These are phyloP conservation scores for Candida coquimbonensis DNA, from an alignment of 805 yeast species.

Conservation along the genomic window DNA sequence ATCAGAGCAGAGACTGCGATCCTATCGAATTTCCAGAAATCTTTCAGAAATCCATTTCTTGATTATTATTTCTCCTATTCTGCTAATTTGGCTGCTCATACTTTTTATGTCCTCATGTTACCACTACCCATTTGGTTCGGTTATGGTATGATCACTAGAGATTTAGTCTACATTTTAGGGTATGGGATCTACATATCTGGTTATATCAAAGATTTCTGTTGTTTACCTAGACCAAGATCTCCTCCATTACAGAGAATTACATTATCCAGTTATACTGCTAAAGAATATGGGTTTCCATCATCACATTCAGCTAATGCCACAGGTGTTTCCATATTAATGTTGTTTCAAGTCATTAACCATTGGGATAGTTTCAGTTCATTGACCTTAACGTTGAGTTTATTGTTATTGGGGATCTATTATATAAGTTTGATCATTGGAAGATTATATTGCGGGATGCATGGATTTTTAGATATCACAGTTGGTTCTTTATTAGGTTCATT, in stretches of 20 bases:
- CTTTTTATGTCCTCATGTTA: conserved; percentile 83
- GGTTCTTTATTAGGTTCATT: conserved; percentile 62
- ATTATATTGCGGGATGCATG: conserved; percentile 96
- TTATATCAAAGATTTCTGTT: conserved; percentile 70
- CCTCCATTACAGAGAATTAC: conserved; percentile 91
- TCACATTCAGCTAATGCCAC: conserved; percentile 95
- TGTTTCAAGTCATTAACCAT: conserved; percentile 19
- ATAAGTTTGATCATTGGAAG: conserved; percentile 70
- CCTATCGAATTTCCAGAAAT: conserved; percentile 49
- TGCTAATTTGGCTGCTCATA: conserved; percentile 87
- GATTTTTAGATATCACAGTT: conserved; percentile 63
- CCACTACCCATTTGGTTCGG: conserved; percentile 88
- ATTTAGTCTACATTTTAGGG: conserved; percentile 59
- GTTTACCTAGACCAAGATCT: conserved; percentile 86
- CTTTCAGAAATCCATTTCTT: conserved; percentile 38
- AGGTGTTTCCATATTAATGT: conserved; percentile 56
- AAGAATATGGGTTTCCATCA: conserved; percentile 93
- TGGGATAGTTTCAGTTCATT: conserved; percentile 6
- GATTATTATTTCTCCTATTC: conserved; percentile 82
- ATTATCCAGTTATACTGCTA: conserved; percentile 81
- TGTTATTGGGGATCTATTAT: conserved; percentile 38
- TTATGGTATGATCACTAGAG: conserved; percentile 46
- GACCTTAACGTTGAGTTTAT: conserved; percentile 14
- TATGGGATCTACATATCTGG: conserved; percentile 64
- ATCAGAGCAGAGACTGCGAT: conserved; percentile 60